Conservation (phyloP, 139 green algal genomes). For the Chlorella sp. region DNA sequence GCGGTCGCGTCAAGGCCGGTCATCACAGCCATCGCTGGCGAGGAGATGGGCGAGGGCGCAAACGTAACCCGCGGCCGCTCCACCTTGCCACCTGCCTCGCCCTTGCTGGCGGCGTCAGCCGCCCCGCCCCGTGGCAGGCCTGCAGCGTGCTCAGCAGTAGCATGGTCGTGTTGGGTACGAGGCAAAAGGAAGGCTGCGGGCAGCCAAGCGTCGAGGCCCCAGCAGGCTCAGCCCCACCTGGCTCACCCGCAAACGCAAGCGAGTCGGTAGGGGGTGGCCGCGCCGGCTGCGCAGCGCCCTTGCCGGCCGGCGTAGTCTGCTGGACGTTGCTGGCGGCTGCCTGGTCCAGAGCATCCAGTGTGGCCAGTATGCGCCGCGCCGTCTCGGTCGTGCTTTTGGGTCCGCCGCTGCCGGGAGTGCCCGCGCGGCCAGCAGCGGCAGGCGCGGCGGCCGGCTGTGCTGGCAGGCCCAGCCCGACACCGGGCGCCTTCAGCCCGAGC, state of each 20-base stretch:
- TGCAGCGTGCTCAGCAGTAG: background rate
- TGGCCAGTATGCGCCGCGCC: constrained; percentile 42
- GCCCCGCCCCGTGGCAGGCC: constrained; percentile 6
- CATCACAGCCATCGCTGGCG: background rate
- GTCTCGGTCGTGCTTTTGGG: constrained; percentile 42
- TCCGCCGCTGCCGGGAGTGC: background rate
- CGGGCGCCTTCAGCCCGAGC: background rate
- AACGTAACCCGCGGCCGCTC: too few relatives aligned
- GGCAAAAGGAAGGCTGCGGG: too few relatives aligned
- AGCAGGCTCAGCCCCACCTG: background rate
- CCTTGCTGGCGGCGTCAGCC: constrained; percentile 3
- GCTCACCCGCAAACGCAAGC: constrained; percentile 27
- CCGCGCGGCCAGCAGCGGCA: background rate
- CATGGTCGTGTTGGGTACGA: too few relatives aligned
- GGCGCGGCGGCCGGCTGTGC: background rate
- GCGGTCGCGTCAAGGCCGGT: background rate
- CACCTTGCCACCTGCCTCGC: too few relatives aligned
- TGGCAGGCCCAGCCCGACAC: background rate
- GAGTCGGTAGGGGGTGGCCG: constrained; percentile 28
- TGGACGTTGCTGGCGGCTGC: constrained; percentile 15
- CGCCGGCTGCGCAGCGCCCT: background rate
- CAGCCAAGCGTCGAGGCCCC: background rate
- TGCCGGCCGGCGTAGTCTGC: too few relatives aligned
- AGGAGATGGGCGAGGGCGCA: too few relatives aligned
- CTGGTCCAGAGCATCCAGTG: constrained; percentile 39